Conservation (phyloP, 768 basidiomycete species). For the Agaricus subrufescens region DNA sequence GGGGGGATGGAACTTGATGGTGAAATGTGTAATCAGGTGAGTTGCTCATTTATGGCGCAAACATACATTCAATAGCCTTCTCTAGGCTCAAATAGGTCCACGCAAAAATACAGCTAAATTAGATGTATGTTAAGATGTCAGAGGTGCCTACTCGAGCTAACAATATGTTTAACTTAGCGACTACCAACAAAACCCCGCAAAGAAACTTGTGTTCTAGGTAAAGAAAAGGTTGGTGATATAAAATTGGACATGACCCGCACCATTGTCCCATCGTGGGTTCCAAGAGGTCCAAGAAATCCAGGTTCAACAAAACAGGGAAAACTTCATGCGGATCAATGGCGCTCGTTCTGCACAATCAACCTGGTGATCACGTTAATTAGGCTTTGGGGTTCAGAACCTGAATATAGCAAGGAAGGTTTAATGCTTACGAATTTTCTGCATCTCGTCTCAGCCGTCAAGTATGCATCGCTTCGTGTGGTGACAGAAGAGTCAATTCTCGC, state of each 20-base stretch:
- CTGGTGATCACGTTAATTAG: conserved; percentile 30
- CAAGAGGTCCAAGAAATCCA: conserved; percentile 11
- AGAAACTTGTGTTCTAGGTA: neutral
- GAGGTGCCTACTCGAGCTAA: no score
- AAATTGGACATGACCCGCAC: conserved; percentile 13
- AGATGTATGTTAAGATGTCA: no score
- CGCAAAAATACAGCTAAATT: no score
- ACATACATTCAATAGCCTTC: no score
- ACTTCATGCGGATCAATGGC: conserved; percentile 33
- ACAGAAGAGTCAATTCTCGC: conserved; percentile 15
- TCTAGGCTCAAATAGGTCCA: no score
- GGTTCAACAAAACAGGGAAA: conserved; percentile 18
- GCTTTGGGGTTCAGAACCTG: conserved; percentile 25
- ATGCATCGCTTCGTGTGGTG: conserved; percentile 21
- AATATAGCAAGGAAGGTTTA: conserved; percentile 7
- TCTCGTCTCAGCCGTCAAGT: conserved; percentile 26
- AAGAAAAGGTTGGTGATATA: conserved; percentile 5
- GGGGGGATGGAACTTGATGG: neutral
- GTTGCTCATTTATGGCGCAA: no score
- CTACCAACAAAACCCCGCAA: no score
- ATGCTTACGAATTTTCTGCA: conserved; percentile 29
- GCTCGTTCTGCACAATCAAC: conserved; percentile 15
- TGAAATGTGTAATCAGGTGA: neutral
- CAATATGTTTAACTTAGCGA: no score
- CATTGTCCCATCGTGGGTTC: conserved; percentile 17